Conservation (phyloP, 139 green algal genomes). For the Astrephomene gubernaculifera region DNA sequence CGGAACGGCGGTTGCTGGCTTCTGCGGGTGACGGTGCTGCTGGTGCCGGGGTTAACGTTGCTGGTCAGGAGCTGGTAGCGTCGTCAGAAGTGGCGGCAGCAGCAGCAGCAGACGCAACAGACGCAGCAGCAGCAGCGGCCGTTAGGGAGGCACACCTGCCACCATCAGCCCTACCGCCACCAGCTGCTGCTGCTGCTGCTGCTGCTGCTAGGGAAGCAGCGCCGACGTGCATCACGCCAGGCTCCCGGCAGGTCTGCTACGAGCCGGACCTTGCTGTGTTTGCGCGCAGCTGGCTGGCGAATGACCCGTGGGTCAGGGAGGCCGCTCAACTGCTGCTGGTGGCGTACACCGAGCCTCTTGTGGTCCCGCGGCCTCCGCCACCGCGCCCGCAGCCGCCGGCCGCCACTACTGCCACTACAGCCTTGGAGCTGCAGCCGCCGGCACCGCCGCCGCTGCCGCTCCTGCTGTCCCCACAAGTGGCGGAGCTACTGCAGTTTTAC, state of each 20-base stretch:
- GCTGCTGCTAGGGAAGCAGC: too few relatives aligned
- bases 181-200: too few relatives aligned
- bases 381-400: neutral
- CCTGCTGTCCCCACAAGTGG: neutral
- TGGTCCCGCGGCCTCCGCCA: neutral
- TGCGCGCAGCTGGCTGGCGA: conserved; percentile 14
- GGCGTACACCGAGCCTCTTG: conserved; percentile 2
- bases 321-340: conserved; percentile 26
- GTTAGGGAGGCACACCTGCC: neutral
- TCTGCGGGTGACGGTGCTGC: neutral
- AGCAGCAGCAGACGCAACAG: neutral
- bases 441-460: neutral
- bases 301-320: neutral
- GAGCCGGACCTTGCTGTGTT: conserved; percentile 25
- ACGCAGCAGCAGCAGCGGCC: neutral
- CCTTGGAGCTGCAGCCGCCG: neutral
- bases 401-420: neutral
- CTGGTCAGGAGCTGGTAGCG: too few relatives aligned
- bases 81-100: neutral
- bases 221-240: neutral
- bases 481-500: neutral
- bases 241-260: too few relatives aligned
- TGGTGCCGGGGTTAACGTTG: neutral
- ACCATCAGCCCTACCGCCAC: too few relatives aligned
- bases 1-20: neutral